Base-by-base conservation (phyloP, 2,329 filamentous ascomycete species). In the Penicillium sp. region DNA sequence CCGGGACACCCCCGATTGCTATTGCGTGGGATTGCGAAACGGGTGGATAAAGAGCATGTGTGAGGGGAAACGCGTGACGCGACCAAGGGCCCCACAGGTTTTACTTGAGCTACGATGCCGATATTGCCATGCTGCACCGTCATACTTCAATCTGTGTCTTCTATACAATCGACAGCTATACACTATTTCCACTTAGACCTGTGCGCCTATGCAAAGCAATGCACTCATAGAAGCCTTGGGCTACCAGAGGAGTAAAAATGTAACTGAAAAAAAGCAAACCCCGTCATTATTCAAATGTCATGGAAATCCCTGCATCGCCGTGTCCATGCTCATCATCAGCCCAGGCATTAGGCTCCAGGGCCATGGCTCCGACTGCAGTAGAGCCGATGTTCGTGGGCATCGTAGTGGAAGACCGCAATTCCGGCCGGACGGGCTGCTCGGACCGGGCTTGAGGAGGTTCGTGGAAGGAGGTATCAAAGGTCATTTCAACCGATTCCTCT, bases 231-330 rank as follows among this genome's bases (percentile, higher is more conserved):
- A 46, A 49, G 10, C 24, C 33, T 40, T 11, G 33, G 39, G 25
- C 3, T 5, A 25, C 30, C 31, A 45, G 13, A 47, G 46, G 10
- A 43, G 30, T 22, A 27, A 45, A 20, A 27, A 48, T 48, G 20
- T 33, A 25, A 42, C 18, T 40, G 45, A 27, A 47, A 44, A 44
- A 49, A 8, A 27, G 27, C 33, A 39, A 30, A 30, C 41, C 35
- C 20, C 16, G 22, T 55, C 54, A 57, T 74, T 75, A 89, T 70
- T 87, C 89, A 82, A 92, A 92, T 56, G 87, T 90, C 87, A 92
- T 88, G 28, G 82, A 81, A 57, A 92, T 88, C 70, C 90, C 87
- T 67, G 84, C 83, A 69, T 90, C 87, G 63, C 82, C 85, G 74
- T 88, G 88, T 46, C 88, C 82, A 40, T 50, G 33, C 27, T 89